These are phyloP conservation scores for Microsporum canis DNA, from an alignment of 2,329 filamentous ascomycete species.

Conservation along the genomic window DNA sequence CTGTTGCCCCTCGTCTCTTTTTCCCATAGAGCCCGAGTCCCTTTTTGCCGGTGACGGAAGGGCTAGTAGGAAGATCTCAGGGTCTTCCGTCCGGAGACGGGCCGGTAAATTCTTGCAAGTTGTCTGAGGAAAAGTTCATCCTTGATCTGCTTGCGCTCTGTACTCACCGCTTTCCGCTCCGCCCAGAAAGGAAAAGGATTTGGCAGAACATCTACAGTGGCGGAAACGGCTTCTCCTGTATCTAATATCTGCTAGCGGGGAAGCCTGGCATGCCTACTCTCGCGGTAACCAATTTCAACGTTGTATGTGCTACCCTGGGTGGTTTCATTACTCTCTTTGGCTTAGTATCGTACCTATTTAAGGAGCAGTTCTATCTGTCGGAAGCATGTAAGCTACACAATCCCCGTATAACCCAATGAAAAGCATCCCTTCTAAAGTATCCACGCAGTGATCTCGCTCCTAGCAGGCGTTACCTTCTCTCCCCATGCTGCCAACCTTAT, in stretches of 20 bases:
- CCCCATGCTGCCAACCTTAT: slow-evolving; percentile 68
- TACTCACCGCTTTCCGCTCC: background rate
- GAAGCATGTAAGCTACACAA: slow-evolving; percentile 59
- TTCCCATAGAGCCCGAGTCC: background rate
- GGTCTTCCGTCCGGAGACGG: too few species aligned
- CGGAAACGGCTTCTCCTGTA: background rate
- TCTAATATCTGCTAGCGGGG: background rate
- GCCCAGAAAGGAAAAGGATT: background rate
- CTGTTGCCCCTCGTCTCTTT: background rate
- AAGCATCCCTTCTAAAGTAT: background rate
- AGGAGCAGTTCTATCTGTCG: slow-evolving; percentile 82
- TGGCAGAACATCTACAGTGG: background rate
- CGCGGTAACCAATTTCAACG: slow-evolving; percentile 66
- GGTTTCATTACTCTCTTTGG: slow-evolving; percentile 87
- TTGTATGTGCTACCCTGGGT: slow-evolving; percentile 66
- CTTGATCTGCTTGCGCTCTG: background rate
- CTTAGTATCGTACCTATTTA: slow-evolving; percentile 76
- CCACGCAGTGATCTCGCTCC: slow-evolving; percentile 61
- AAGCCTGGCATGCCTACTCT: slow-evolving; percentile 47
- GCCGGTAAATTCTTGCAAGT: too few species aligned
- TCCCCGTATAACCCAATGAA: background rate
- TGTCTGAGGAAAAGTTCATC: background rate
- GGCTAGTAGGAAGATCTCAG: background rate
- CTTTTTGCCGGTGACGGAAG: background rate
- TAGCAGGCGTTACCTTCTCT: slow-evolving; percentile 68